Base-by-base conservation (phyloP, 202 grass and related monocot genomes). In the Digitaria exilis region DNA sequence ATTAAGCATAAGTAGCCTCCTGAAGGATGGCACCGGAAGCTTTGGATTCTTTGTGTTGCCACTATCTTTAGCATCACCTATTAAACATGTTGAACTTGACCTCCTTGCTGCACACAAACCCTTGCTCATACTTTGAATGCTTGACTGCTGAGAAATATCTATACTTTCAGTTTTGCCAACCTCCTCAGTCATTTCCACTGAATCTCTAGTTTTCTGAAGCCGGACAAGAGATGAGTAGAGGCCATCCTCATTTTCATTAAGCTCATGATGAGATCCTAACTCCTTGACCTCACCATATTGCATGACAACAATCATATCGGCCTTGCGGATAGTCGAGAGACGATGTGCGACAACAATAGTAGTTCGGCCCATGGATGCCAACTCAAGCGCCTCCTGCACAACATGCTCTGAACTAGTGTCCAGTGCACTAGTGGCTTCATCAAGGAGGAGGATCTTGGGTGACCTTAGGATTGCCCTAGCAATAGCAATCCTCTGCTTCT, bases 401-500 rank as follows among this genome's bases (percentile, higher is more conserved):
- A 92, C 59, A 44, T 44, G 84, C 51, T 97, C 94, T 6, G 94
- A 97, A 65, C 88, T 88, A 0, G 90, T 91, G 81, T 97, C 94
- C 8, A 97, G 7, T 49, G 94, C 94, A 19, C 94, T 97, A 0
- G 94, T 97, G 29, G 94, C 94, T 85, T 97, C 94, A 37, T 97
- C 94, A 13, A 97, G 88, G 37, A 97, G 88, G 11, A 97, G 88
- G 35, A 97, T 94, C 78, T 97, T 97, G 25, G 94, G 94, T 54
- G 92, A 92, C 80, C 89, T 94, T 18, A 97, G 37, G 62, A 97
- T 87, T 44, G 94, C 94, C 75, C 94, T 85, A 3, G 94, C 94
- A 63, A 97, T 97, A 37, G 92, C 94, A 75, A 97, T 94, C 22
- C 94, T 92, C 65, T 97, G 94, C 66, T 97, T 97, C 73, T 97